Evolutionary conservation across 106 monocot species (phyloP).

Genomic region (Acorus calamus): DNA sequence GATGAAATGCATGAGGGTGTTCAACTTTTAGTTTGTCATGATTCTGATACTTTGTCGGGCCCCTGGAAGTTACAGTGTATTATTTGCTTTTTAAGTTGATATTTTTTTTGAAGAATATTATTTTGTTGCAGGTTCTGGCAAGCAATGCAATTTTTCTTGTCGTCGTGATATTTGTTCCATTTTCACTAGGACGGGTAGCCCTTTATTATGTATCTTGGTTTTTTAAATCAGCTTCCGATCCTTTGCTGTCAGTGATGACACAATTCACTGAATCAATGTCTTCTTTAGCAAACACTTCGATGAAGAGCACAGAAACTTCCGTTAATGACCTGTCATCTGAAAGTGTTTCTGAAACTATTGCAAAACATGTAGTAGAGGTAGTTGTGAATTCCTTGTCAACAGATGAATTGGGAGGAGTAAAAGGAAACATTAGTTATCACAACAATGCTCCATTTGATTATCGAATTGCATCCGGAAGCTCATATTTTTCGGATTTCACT

Average conservation of each 20-base stretch:
- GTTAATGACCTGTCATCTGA: slow-evolving; percentile 54
- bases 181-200: slow-evolving; percentile 81
- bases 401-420: slow-evolving; percentile 39
- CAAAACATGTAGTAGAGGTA: slow-evolving; percentile 42
- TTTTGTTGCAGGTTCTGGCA: slow-evolving; percentile 65
- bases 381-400: slow-evolving; percentile 39
- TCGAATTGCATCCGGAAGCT: slow-evolving; percentile 34
- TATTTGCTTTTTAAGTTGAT: not conserved
- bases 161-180: slow-evolving; percentile 84
- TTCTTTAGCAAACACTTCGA: slow-evolving; percentile 64
- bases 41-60: no score
- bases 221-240: slow-evolving; percentile 57
- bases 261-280: slow-evolving; percentile 66
- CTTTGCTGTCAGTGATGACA: slow-evolving; percentile 51
- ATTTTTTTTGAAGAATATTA: slow-evolving; percentile 2
- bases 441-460: slow-evolving; percentile 13
- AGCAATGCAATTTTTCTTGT: slow-evolving; percentile 98
- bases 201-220: slow-evolving; percentile 82
- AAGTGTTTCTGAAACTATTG: slow-evolving; percentile 32
- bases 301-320: slow-evolving; percentile 64
- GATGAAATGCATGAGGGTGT: no score
- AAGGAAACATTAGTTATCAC: slow-evolving; percentile 19
- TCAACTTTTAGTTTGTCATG: no score
- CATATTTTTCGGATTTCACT: slow-evolving; percentile 82
- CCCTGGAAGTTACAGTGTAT: no score